Evolutionary conservation across 2,329 filamentous ascomycete genomes (phyloP).

Genomic region (Teratosphaeria pseudoeucalypti): DNA sequence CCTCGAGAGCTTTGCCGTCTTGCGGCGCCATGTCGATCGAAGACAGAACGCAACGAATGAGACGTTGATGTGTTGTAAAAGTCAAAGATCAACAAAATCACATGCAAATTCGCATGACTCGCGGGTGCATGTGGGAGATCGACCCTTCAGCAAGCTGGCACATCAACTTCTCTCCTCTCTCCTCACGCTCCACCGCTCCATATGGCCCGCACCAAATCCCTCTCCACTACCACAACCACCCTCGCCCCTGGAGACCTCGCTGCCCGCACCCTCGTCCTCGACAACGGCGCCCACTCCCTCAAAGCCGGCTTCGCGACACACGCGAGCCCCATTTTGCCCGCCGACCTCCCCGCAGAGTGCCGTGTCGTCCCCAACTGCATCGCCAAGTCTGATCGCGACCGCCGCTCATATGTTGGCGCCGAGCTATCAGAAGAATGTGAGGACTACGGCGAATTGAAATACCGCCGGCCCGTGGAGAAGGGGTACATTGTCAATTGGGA

Average conservation of each 20-base stretch:
- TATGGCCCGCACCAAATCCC: constrained; percentile 7
- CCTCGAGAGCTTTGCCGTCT: constrained; percentile 14
- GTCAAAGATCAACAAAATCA: background rate
- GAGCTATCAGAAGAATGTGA: constrained; percentile 62
- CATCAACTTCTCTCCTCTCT: background rate
- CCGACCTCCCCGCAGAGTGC: constrained; percentile 42
- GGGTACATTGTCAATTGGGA: constrained; percentile 97
- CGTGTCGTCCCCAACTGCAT: constrained; percentile 78
- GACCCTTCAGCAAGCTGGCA: background rate
- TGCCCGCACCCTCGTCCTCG: constrained; percentile 63
- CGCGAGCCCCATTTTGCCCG: constrained; percentile 3
- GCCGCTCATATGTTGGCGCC: constrained; percentile 67
- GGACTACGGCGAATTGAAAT: constrained; percentile 82
- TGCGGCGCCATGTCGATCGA: constrained; percentile 16
- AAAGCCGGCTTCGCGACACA: constrained; percentile 66
- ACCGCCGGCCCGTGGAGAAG: constrained; percentile 83
- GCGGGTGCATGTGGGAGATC: background rate
- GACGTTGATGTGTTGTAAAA: background rate
- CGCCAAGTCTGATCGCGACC: constrained; percentile 64
- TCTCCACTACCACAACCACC: background rate
- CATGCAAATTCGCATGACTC: background rate
- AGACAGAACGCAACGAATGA: background rate
- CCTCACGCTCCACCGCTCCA: background rate
- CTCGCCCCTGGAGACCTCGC: constrained; percentile 7
- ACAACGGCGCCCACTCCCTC: constrained; percentile 85